Conservation (phyloP, 2,329 filamentous ascomycete genomes). For the Xylariaceae sp. region DNA sequence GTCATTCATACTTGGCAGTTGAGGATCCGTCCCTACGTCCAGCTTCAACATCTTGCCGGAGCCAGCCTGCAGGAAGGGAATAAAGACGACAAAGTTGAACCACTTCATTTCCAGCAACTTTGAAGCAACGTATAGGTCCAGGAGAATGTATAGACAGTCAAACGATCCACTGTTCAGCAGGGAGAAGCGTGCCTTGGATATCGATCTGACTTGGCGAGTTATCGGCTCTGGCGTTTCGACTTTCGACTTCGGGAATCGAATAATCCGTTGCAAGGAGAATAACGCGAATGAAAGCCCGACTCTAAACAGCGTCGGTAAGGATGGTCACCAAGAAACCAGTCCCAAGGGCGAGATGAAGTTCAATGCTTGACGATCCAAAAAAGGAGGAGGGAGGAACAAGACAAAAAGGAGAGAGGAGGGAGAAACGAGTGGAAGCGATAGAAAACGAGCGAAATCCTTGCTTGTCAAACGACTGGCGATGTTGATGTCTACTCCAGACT, state of each 20-base stretch:
- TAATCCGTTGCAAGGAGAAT: conserved; percentile 24
- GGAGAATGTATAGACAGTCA: background rate
- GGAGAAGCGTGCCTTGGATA: no score
- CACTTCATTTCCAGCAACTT: conserved; percentile 21
- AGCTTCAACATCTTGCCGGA: conserved; percentile 21
- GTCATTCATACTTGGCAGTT: conserved; percentile 22
- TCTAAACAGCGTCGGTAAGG: conserved; percentile 22
- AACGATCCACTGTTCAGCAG: no score
- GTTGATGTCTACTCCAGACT: conserved; percentile 15
- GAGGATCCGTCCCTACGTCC: conserved; percentile 18
- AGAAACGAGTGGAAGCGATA: conserved; percentile 9
- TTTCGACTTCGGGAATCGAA: background rate
- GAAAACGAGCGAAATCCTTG: conserved; percentile 11
- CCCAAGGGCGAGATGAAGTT: conserved; percentile 21
- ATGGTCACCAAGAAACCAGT: conserved; percentile 31
- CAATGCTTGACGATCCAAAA: conserved; percentile 45
- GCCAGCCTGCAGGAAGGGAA: conserved; percentile 18
- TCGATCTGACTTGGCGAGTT: no score
- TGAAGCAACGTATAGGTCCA: background rate
- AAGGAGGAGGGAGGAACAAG: conserved; percentile 42
- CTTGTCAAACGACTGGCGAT: conserved; percentile 13
- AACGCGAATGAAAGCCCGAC: conserved; percentile 23
- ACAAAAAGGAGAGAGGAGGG: background rate
- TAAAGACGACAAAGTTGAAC: conserved; percentile 16
- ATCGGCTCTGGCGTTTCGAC: background rate